Evolutionary conservation across 2,329 filamentous ascomycete species (phyloP).

Genomic region (Lecanicillium sp.): DNA sequence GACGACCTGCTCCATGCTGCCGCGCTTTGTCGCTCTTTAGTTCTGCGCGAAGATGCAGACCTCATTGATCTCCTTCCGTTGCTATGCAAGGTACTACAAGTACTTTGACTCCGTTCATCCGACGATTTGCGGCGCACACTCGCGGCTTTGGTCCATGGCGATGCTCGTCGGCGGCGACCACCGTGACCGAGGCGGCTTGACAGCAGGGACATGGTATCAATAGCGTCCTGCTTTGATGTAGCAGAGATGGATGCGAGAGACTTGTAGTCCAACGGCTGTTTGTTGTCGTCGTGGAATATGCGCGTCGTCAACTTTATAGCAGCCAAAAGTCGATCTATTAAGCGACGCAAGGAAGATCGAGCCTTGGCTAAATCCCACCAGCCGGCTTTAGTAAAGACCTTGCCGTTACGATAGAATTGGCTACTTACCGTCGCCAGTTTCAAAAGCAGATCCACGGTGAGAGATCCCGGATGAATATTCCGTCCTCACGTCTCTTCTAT

Average conservation of each 20-base stretch:
- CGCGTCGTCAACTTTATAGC: constrained; percentile 31
- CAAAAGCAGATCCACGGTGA: constrained; percentile 31
- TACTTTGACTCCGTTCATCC: too few relatives aligned
- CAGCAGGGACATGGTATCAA: constrained; percentile 39
- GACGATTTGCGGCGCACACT: too few relatives aligned
- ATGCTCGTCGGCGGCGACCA: background rate
- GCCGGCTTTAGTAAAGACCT: too few relatives aligned
- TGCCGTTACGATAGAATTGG: too few relatives aligned
- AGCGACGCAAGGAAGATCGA: constrained; percentile 28
- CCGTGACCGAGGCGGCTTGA: constrained; percentile 23
- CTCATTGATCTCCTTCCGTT: too few relatives aligned
- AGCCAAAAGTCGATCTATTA: constrained; percentile 33
- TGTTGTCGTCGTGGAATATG: constrained; percentile 23
- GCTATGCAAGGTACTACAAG: too few relatives aligned
- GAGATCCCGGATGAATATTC: constrained; percentile 34
- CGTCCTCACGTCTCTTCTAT: constrained; percentile 31
- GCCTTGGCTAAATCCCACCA: too few relatives aligned
- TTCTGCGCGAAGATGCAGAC: too few relatives aligned
- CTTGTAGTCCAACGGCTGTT: constrained; percentile 33
- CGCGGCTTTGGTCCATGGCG: too few relatives aligned
- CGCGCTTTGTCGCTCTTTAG: constrained; percentile 10
- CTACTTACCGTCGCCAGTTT: constrained; percentile 39
- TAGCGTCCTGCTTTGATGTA: constrained; percentile 37
- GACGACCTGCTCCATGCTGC: constrained; percentile 27
- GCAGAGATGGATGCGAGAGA: constrained; percentile 39